A percentile compares a stretch with the other conserved stretches of the same genome.
These are phyloP conservation scores for Hyaloscypha hepaticicola DNA, from an alignment of 495 filamentous ascomycete species.

Conservation along the genomic window DNA sequence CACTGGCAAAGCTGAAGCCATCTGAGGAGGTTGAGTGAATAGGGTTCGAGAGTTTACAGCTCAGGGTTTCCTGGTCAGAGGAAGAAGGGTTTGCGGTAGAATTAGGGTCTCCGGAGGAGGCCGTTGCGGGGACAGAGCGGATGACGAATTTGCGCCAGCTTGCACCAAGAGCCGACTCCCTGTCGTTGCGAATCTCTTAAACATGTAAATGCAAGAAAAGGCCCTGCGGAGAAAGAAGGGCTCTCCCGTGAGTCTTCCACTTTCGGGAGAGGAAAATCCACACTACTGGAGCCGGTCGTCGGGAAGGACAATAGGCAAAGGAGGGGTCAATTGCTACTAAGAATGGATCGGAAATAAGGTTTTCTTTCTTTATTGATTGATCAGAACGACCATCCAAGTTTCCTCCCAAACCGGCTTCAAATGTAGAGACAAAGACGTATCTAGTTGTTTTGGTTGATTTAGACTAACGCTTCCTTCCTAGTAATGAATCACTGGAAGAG, in stretches of 20 bases:
- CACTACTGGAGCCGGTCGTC: not conserved
- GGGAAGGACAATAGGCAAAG: not conserved
- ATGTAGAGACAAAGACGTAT: not conserved
- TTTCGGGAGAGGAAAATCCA: not conserved
- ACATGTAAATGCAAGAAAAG: not conserved
- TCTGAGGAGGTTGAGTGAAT: not conserved
- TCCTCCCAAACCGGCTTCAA: not conserved
- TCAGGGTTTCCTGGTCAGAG: not conserved
- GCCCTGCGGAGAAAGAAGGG: not conserved
- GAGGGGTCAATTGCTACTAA: not conserved
- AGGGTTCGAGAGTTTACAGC: not conserved
- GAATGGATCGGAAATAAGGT: not conserved
- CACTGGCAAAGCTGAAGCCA: slow-evolving; percentile 15
- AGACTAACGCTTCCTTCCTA: not conserved
- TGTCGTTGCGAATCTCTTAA: not conserved
- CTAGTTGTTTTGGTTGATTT: not conserved
- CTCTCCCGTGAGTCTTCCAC: not conserved
- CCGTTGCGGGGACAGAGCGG: not conserved
- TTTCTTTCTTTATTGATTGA: not conserved
- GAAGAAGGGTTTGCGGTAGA: not conserved
- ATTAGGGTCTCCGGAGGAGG: not conserved
- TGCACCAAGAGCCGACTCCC: not conserved
- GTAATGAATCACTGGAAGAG: not conserved
- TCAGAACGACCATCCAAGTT: not conserved
- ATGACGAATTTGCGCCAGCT: not conserved